Conservation (phyloP, 108 stramenopile species). For the Schizochytrium sp. region DNA sequence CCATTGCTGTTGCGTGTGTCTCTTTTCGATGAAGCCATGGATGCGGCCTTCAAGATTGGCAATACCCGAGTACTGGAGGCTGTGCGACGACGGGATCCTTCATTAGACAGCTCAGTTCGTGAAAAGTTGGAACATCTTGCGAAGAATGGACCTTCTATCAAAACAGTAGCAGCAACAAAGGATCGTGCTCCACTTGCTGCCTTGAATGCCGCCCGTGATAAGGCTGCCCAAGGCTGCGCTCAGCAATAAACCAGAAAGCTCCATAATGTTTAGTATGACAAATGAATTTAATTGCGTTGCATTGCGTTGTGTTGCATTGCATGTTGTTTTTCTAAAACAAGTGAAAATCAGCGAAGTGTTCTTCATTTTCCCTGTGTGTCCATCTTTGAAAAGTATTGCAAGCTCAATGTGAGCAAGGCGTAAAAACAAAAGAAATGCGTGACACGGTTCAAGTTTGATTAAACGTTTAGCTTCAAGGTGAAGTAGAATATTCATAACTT, state of each 20-base stretch:
- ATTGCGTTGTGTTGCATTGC: neutral
- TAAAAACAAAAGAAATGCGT: too few species aligned
- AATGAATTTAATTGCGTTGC: neutral
- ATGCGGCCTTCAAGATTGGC: conserved; percentile 51
- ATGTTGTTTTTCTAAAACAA: neutral
- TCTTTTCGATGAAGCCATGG: neutral
- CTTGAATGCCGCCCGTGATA: conserved; percentile 44
- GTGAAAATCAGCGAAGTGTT: neutral
- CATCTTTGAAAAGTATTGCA: too few species aligned
- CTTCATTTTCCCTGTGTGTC: neutral
- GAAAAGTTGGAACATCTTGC: conserved; percentile 31
- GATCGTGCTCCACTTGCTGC: neutral
- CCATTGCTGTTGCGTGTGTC: neutral
- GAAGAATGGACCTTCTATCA: conserved; percentile 32
- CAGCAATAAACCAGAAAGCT: conserved; percentile 5
- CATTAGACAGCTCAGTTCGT: neutral
- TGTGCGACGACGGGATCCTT: conserved; percentile 31
- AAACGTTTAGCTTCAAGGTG: too few species aligned
- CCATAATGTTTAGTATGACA: neutral
- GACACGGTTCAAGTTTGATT: too few species aligned
- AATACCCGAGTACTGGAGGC: conserved; percentile 47
- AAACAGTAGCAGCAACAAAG: neutral
- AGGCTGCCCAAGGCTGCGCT: conserved; percentile 38
- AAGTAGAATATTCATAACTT: too few species aligned
- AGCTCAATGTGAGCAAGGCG: too few species aligned